A percentile compares a stretch with the other conserved stretches of the same genome.
Evolutionary conservation across 2,329 filamentous ascomycete genomes (phyloP).

Genomic region (Arthroderma sp.): DNA sequence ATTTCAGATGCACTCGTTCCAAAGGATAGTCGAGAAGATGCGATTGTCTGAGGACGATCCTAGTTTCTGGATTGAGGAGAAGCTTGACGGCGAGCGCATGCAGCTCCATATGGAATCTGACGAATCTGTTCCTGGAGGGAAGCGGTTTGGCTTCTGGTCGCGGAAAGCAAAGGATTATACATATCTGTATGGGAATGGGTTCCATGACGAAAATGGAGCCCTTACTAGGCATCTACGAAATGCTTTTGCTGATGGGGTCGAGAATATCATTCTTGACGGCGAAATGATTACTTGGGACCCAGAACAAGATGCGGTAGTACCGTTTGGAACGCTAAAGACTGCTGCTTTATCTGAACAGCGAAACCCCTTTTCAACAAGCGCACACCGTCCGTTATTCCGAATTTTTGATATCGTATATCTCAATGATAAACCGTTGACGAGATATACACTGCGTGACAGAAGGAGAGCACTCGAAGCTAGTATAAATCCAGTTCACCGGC

Average conservation of each 20-base stretch:
- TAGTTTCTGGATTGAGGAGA: conserved; percentile 95
- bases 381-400: conserved; percentile 62
- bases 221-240: conserved; percentile 66
- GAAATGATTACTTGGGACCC: conserved; percentile 99
- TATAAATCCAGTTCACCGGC: conserved; percentile 56
- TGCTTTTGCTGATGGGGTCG: conserved; percentile 64
- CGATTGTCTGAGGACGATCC: conserved; percentile 54
- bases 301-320: conserved; percentile 65
- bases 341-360: conserved; percentile 69
- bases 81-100: conserved; percentile 92
- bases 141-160: conserved; percentile 78
- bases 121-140: conserved; percentile 51
- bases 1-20: conserved; percentile 72
- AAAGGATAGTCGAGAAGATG: conserved; percentile 61
- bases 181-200: conserved; percentile 72
- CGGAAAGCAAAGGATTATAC: conserved; percentile 94
- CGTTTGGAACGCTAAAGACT: conserved; percentile 87
- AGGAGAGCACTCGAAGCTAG: conserved; percentile 58
- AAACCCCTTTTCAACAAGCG: conserved; percentile 50
- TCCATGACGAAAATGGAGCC: conserved; percentile 61
- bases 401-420: conserved; percentile 87
- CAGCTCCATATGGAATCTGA: conserved; percentile 85
- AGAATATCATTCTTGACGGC: conserved; percentile 82
- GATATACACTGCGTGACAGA: conserved; percentile 71
- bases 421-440: conserved; percentile 66